phyloP scores from a whole-genome alignment of 2,329 filamentous ascomycete genomes.

The Capronia coronata region DNA sequence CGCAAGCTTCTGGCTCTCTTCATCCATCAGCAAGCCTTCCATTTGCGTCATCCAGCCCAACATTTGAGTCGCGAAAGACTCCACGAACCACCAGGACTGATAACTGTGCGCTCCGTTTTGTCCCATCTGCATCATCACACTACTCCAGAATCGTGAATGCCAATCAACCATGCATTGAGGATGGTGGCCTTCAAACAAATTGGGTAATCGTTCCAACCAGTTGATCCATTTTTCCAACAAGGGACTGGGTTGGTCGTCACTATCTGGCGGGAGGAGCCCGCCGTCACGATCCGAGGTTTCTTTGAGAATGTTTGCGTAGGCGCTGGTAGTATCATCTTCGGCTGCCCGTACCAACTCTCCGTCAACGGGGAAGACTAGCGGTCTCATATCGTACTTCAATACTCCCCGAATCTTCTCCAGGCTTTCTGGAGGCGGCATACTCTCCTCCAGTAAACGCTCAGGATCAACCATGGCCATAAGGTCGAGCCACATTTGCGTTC shows the following conservation, averaged over 20 bases:
- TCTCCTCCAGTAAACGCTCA: constrained; percentile 51
- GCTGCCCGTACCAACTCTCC: constrained; percentile 24
- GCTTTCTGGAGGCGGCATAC: constrained; percentile 49
- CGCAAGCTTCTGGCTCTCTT: constrained; percentile 21
- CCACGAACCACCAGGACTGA: constrained; percentile 41
- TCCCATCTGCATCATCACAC: constrained; percentile 40
- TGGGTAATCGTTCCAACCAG: constrained; percentile 39
- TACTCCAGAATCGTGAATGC: constrained; percentile 41
- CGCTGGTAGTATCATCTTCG: constrained; percentile 34
- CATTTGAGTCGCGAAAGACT: constrained; percentile 28
- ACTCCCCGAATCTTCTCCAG: constrained; percentile 35
- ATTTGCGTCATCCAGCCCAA: constrained; percentile 29
- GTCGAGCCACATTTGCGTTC: constrained; percentile 92
- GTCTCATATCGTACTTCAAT: constrained; percentile 41
- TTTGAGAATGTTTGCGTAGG: constrained; percentile 24
- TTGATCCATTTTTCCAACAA: constrained; percentile 40
- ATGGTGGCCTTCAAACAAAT: constrained; percentile 38
- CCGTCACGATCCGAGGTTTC: constrained; percentile 8
- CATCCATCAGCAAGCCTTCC: constrained; percentile 26
- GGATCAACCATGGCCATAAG: constrained; percentile 63
- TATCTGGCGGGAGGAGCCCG: constrained; percentile 14
- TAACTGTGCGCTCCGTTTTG: constrained; percentile 42
- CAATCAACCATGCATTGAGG: constrained; percentile 42
- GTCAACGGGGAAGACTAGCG: constrained; percentile 38
- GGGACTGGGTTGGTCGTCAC: constrained; percentile 9